phyloP scores from a whole-genome alignment of 352 stramenopile species.

The Halophytophthora polymorphica region DNA sequence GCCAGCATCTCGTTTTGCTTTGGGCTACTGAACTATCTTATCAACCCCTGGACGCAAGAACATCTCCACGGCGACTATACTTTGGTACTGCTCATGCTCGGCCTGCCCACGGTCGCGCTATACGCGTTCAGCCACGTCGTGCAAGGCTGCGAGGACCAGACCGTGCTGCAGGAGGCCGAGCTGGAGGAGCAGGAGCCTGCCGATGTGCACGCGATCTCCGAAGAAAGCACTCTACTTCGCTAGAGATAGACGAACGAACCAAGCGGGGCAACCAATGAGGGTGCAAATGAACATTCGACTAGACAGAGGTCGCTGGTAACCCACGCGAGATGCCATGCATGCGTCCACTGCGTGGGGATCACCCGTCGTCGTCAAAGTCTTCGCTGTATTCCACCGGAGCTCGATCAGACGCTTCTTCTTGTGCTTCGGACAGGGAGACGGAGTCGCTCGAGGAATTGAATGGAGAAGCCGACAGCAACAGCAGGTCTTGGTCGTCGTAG shows the following conservation, averaged over 20 bases:
- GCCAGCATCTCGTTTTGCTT: slow-evolving; percentile 66
- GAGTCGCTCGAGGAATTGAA: slow-evolving; percentile 12
- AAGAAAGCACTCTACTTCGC: slow-evolving; percentile 47
- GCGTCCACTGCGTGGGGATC: not conserved
- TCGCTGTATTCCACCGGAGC: slow-evolving; percentile 46
- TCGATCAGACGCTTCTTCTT: slow-evolving; percentile 8
- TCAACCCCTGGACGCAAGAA: slow-evolving; percentile 73
- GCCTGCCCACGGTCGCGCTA: slow-evolving; percentile 45
- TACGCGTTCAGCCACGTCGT: slow-evolving; percentile 69
- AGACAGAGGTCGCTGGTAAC: not conserved
- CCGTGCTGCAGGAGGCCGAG: slow-evolving; percentile 30
- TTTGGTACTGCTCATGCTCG: slow-evolving; percentile 47
- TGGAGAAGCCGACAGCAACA: slow-evolving; percentile 11
- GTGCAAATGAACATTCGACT: not conserved
- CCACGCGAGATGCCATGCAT: not conserved
- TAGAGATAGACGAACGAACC: slow-evolving; percentile 5
- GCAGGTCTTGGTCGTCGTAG: slow-evolving; percentile 21
- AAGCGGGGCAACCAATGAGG: slow-evolving; percentile 3
- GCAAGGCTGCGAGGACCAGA: slow-evolving; percentile 61
- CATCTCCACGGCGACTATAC: slow-evolving; percentile 72
- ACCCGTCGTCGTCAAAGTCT: slow-evolving; percentile 46
- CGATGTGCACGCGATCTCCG: slow-evolving; percentile 8
- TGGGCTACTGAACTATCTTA: slow-evolving; percentile 65
- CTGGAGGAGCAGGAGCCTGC: slow-evolving; percentile 11
- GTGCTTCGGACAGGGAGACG: slow-evolving; percentile 15